Conservation (phyloP, 2,329 filamentous ascomycete genomes). For the Raffaelea arxii region DNA sequence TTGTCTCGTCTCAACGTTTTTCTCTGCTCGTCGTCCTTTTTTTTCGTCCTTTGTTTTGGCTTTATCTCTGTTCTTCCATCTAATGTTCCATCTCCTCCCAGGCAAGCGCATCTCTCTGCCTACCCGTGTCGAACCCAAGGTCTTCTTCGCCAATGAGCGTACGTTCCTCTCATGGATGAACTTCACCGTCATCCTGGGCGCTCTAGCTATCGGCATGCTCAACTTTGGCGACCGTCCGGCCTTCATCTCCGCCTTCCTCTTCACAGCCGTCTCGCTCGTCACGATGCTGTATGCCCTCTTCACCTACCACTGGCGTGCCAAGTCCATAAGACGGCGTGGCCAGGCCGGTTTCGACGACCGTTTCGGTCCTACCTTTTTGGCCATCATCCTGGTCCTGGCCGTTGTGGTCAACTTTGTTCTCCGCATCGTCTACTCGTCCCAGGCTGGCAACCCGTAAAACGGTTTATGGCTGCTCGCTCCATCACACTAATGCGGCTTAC, state of each 20-base stretch:
- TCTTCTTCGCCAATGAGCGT: conserved; percentile 99
- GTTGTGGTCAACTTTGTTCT: conserved; percentile 96
- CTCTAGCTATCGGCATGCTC: conserved; percentile 89
- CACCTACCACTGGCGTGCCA: conserved; percentile 95
- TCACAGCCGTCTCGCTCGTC: conserved; percentile 87
- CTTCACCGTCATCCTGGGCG: conserved; percentile 97
- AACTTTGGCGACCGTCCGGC: conserved; percentile 95
- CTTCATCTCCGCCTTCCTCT: conserved; percentile 87
- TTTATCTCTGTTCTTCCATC: conserved; percentile 5
- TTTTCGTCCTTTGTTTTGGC: conserved; percentile 1
- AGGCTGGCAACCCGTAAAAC: conserved; percentile 4
- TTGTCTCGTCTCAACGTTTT: too few relatives aligned
- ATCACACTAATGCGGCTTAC: too few relatives aligned
- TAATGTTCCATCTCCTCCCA: conserved; percentile 25
- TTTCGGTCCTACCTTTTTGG: conserved; percentile 84
- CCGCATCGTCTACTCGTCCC: conserved; percentile 44
- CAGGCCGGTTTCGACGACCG: conserved; percentile 96
- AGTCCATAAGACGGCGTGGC: conserved; percentile 80
- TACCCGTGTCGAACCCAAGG: conserved; percentile 96
- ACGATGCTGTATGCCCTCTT: conserved; percentile 92
- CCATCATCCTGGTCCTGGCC: conserved; percentile 74
- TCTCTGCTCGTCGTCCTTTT: conserved; percentile 14
- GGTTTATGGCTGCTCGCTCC: too few relatives aligned
- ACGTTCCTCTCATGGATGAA: conserved; percentile 99
- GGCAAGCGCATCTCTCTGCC: conserved; percentile 98